These are phyloP conservation scores for Xylaria digitata DNA, from an alignment of 2,329 filamentous ascomycete genomes.

Conservation along the genomic window DNA sequence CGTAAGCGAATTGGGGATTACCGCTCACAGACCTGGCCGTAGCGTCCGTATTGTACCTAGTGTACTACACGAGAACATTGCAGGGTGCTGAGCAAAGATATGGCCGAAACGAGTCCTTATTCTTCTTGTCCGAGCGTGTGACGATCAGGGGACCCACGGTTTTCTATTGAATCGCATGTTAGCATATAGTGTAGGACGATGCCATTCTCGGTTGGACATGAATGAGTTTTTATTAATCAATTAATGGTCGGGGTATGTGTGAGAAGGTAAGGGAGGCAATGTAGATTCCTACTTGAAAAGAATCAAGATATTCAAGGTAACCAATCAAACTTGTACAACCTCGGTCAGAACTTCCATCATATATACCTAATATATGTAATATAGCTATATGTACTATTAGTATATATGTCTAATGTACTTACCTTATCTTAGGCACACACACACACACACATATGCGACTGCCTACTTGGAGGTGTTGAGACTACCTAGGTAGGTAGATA, in stretches of 20 bases:
- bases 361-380: no score
- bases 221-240: not conserved
- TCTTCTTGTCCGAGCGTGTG: slow-evolving; percentile 27
- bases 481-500: no score
- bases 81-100: slow-evolving; percentile 13
- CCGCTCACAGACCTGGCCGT: not conserved
- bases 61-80: slow-evolving; percentile 7
- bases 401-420: no score
- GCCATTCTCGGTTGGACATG: not conserved
- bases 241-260: slow-evolving; percentile 3
- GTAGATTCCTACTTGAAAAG: no score
- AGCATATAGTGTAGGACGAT: slow-evolving; percentile 9
- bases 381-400: no score
- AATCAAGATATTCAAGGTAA: no score
- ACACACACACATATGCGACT: no score
- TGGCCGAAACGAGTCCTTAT: slow-evolving; percentile 27
- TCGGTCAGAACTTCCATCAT: no score
- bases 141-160: slow-evolving; percentile 31
- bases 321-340: no score
- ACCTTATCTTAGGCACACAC: no score
- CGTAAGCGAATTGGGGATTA: not conserved
- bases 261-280: not conserved
- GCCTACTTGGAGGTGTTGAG: no score
- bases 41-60: not conserved
- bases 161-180: slow-evolving; percentile 22